These are phyloP conservation scores for Syzygium malaccense DNA, from an alignment of 441 rosid genomes.

Conservation along the genomic window DNA sequence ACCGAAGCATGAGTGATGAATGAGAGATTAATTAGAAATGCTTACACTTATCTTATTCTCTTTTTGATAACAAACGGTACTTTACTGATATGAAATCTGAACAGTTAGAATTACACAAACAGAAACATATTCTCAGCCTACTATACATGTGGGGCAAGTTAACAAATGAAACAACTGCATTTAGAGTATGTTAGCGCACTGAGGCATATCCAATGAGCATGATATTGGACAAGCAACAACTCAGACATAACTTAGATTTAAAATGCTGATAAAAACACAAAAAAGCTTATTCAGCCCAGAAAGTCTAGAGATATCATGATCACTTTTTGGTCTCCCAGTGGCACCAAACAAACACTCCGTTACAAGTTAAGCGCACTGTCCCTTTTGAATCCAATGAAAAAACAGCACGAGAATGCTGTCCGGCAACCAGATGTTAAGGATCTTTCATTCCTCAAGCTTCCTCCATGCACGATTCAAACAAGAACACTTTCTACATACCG, in stretches of 20 bases:
- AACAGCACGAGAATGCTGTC: background rate
- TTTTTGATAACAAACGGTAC: background rate
- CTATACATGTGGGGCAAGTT: background rate
- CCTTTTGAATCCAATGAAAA: background rate
- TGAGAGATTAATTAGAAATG: background rate
- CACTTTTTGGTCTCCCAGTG: background rate
- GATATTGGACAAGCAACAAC: background rate
- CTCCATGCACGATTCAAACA: accelerated
- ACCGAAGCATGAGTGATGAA: background rate
- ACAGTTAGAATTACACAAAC: background rate
- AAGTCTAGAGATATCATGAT: background rate
- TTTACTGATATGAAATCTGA: background rate
- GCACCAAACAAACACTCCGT: background rate
- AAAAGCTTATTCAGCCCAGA: background rate
- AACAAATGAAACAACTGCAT: background rate
- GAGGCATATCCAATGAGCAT: background rate
- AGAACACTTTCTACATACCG: background rate
- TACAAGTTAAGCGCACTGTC: background rate
- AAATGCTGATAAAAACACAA: background rate
- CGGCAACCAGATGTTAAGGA: background rate
- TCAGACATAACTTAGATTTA: background rate
- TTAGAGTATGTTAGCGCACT: background rate
- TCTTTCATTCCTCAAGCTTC: background rate
- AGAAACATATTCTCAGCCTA: background rate
- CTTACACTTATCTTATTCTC: background rate